A percentile compares a stretch with the other conserved stretches of the same genome.
phyloP scores from a whole-genome alignment of 176 grass and related monocot genomes.

The Triticum monococcum region DNA sequence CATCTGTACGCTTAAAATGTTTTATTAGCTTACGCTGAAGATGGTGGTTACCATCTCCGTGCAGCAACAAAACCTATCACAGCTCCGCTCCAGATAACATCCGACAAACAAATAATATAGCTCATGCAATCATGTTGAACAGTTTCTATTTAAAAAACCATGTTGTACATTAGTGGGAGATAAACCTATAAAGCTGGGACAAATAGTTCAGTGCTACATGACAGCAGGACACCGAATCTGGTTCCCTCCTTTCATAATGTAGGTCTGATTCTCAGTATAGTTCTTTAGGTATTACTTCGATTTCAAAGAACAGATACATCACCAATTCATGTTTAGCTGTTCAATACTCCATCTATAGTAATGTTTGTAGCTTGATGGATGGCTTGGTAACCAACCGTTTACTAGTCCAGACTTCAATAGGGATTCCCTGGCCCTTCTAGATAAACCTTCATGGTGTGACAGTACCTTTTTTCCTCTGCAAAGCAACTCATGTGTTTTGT shows the following conservation, averaged over 20 bases:
- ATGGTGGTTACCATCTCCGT: not conserved
- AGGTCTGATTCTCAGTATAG: not conserved
- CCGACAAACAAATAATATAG: not conserved
- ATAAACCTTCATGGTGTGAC: not conserved
- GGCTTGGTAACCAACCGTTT: not conserved
- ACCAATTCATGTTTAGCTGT: not conserved
- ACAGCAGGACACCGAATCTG: not conserved
- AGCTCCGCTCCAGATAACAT: not conserved
- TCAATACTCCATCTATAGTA: not conserved
- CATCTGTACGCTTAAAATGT: not conserved
- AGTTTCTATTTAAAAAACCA: not conserved
- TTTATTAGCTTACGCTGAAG: not conserved
- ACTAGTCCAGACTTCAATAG: not conserved
- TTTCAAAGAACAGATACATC: not conserved
- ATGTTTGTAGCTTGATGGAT: not conserved
- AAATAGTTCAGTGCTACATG: not conserved
- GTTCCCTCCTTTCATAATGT: not conserved
- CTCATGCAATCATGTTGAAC: not conserved
- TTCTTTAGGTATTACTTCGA: not conserved
- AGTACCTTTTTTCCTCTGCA: not conserved
- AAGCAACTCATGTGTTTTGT: conserved; percentile 5
- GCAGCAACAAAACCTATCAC: not conserved
- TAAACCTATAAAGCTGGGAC: not conserved
- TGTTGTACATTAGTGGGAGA: not conserved
- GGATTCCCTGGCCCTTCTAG: not conserved